Conservation (phyloP, 2,329 filamentous ascomycete species). For the Nigrograna mackinnonii region DNA sequence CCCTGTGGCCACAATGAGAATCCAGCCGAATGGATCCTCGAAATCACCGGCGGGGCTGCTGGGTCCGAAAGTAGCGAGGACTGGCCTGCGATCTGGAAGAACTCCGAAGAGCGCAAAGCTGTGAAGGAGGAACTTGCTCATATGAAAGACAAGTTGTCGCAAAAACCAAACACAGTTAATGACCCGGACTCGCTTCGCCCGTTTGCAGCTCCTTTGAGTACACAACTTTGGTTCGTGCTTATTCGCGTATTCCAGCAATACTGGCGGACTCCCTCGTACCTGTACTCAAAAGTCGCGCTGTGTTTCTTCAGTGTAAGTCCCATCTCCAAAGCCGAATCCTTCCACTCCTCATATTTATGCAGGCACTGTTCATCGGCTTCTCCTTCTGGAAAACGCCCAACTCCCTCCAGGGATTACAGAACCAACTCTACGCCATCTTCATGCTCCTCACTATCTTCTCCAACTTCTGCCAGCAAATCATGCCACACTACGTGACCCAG, state of each 20-base stretch:
- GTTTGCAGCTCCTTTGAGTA: background rate
- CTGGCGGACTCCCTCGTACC: conserved; percentile 84
- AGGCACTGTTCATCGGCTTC: conserved; percentile 72
- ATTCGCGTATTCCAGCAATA: conserved; percentile 73
- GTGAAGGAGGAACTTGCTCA: background rate
- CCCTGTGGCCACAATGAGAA: conserved; percentile 51
- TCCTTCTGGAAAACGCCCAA: conserved; percentile 73
- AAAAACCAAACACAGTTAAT: background rate
- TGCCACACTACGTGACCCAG: conserved; percentile 80
- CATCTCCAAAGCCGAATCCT: background rate
- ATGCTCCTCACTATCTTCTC: conserved; percentile 76
- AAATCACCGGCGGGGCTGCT: background rate
- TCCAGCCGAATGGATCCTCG: conserved; percentile 46
- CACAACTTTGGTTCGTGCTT: background rate
- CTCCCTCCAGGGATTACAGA: conserved; percentile 74
- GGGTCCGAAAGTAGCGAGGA: background rate
- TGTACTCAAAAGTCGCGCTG: conserved; percentile 71
- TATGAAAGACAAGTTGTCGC: background rate
- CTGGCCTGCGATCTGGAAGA: background rate
- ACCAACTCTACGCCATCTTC: conserved; percentile 82
- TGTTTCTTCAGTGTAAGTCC: conserved; percentile 56
- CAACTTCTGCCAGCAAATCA: conserved; percentile 73
- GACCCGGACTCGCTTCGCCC: background rate
- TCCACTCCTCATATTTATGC: background rate
- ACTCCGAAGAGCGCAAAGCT: background rate